A percentile compares a stretch with the other conserved stretches of the same genome.
Evolutionary conservation across 1,284 basidiomycete genomes (phyloP).

Genomic region (Marasmius oreades): DNA sequence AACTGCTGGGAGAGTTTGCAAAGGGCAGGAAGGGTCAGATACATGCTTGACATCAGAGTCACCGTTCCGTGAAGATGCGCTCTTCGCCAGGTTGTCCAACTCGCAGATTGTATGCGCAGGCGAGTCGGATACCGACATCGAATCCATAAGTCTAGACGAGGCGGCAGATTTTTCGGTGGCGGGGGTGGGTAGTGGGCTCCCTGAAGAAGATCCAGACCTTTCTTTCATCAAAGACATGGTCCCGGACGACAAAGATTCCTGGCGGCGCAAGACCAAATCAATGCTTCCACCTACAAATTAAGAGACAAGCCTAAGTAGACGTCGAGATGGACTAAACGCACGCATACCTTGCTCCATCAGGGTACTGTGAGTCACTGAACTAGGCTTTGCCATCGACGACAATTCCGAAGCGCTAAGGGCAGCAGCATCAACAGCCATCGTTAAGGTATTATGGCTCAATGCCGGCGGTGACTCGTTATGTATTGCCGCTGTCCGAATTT

Average conservation of each 20-base stretch:
- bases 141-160: background rate
- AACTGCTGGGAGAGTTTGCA: background rate
- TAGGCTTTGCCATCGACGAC: slow-evolving; percentile 7
- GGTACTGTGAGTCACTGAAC: slow-evolving; percentile 9
- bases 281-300: slow-evolving; percentile 9
- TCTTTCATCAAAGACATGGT: background rate
- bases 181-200: slow-evolving; percentile 6
- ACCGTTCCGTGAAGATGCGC: background rate
- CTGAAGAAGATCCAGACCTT: slow-evolving; percentile 5
- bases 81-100: background rate
- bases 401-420: slow-evolving; percentile 12
- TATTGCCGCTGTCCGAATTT: slow-evolving; percentile 9
- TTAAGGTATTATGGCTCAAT: slow-evolving; percentile 5
- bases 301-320: background rate
- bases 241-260: slow-evolving; percentile 7
- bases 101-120: background rate
- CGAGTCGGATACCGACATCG: background rate
- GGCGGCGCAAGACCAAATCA: slow-evolving; percentile 5
- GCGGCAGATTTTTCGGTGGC: background rate
- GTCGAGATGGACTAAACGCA: background rate
- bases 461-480: background rate
- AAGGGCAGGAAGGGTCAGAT: background rate
- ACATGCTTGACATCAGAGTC: background rate
- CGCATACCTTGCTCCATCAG: slow-evolving; percentile 13
- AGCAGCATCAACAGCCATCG: slow-evolving; percentile 10